phyloP scores from a whole-genome alignment of 495 filamentous ascomycete genomes.

The Neurospora sp. region DNA sequence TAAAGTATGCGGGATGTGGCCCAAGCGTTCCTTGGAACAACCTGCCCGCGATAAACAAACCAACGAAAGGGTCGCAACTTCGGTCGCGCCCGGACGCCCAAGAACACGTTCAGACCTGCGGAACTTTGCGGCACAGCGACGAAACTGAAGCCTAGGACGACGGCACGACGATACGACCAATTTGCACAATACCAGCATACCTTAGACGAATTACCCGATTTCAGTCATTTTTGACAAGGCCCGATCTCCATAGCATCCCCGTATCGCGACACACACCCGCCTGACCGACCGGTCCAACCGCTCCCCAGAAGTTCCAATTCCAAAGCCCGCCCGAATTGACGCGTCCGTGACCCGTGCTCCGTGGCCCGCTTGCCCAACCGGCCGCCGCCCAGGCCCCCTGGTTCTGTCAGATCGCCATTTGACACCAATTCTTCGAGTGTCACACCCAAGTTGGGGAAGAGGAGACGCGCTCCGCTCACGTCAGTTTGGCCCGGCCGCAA shows the following conservation, averaged over 20 bases:
- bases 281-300: neutral
- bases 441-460: neutral
- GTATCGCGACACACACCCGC: constrained; percentile 1
- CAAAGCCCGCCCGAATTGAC: neutral
- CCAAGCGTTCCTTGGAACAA: constrained; percentile 1
- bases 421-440: neutral
- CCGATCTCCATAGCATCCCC: neutral
- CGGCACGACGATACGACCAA: neutral
- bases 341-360: neutral
- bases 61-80: constrained; percentile 5
- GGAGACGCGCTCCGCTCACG: constrained; percentile 6
- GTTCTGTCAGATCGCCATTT: neutral
- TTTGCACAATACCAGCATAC: constrained; percentile 1
- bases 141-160: neutral
- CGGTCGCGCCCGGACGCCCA: constrained; percentile 3
- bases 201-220: neutral
- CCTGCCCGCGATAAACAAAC: constrained; percentile 13
- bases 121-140: neutral
- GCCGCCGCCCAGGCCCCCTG: neutral
- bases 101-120: neutral
- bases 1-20: neutral
- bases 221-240: neutral
- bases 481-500: neutral
- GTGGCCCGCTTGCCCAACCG: neutral
- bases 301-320: neutral